Percentiles rank a stretch among this genome's conserved stretches.
phyloP scores from a whole-genome alignment of 306 rosid genomes.

The Medicago truncatula region MtrunA17r5.0-ANR NC_053047.1:40717501-40718000 shows the following conservation, averaged over 20 bases:
- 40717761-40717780: neutral
- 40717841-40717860: conserved; percentile 1
- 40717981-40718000: conserved; percentile 30
- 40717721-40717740: neutral
- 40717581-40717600: conserved; percentile 32
- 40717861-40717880: neutral
- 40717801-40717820: conserved; percentile 13
- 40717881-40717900: neutral
- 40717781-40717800: neutral
- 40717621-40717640: rapidly evolving
- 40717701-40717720: too few relatives aligned
- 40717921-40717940: neutral
- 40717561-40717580: conserved; percentile 6
- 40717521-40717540: conserved; percentile 11
- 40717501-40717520: neutral
- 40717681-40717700: neutral
- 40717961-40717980: neutral
- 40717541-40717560: conserved; percentile 42
- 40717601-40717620: conserved; percentile 20
- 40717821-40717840: neutral
- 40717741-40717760: neutral
- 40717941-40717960: neutral
- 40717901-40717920: neutral
- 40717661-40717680: neutral
- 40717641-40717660: neutral